Evolutionary conservation across 2,329 filamentous ascomycete genomes (phyloP), one percentile per base, ranked within the genome.

Genomic region (Orbilia ellipsospora): DNA sequence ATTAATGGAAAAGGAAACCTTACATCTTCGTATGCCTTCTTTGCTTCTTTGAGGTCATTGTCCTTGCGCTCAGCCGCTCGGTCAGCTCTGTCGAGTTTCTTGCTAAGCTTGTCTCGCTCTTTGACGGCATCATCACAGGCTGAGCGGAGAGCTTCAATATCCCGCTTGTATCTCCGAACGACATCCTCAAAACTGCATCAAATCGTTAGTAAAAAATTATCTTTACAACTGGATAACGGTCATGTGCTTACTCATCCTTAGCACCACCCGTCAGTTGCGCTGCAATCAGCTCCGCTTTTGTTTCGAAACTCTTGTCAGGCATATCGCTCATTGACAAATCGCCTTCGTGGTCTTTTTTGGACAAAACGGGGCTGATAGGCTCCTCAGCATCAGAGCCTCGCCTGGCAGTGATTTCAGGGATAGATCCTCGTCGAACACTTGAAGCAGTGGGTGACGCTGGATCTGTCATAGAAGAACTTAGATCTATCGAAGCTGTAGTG

Each of bases 1-100:
- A n/a, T n/a, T 55, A 8, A n/a, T 0, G 16, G 13, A 31, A 28
- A 26, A 31, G 2, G n/a, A 59, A 26, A 10, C 23, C 65, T 65
- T 60, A 76, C 73, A 62, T 76, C 73, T 8, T 76, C 66, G 42
- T 45, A 76, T 20, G 65, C 65, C 44, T 76, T 76, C 60, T 76
- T 76, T 13, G 66, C 61, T 18, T 76, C 73, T 16, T 76, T 70
- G 7, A 70, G 36, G 44, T 76, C 73, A 44, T 69, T 70, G n/a
- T 76, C 73, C 23, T 76, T 76, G 10, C 73, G 48, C 31, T 76
- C 73, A 40, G 56, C 65, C 0, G 65, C 65, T 65, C 66, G 23
- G 44, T 76, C 73, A 16, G n/a, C 55, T 50, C 68, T 76, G 40
- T 76, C 73, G 12, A 76, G 45, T 45, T 56, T 69, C 56, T 76